Base-by-base conservation (phyloP, 768 basidiomycete genomes). In the Suillus clintonianus region DNA sequence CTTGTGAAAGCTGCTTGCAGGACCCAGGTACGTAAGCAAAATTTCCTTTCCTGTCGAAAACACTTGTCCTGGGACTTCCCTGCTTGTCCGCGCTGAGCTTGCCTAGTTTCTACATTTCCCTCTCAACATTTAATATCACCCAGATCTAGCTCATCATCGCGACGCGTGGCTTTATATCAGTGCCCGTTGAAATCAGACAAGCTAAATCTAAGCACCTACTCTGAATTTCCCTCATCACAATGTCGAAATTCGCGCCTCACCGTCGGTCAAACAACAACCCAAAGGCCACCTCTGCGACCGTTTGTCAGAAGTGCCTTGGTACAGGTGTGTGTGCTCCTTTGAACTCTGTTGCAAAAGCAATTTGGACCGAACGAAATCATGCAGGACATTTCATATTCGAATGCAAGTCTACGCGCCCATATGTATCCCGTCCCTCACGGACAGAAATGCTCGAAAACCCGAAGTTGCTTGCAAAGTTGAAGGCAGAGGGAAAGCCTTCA, bases 311-410 rank as follows among this genome's bases (percentile, higher is more conserved):
- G 77, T 95, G 93, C 68, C 82, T 95, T 22, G 79, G 81, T 37
- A 81, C 83, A 73, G 92, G 91, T 89, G 37, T 61, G 80, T 71
- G 47, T 37, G 42, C 24, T 61, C 17, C 19, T 7, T 22, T 51
- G 15, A 11, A 41, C n/a, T 36, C 2, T 17, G 15, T 36, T 61
- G 37, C 10, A 70, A 69, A 43, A 24, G 50, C 22, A 43, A 30
- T 27, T 27, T 37, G 10, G 7, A 32, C 48, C 10, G n/a, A 27
- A 3, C 30, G 42, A 22, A n/a, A 22, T 60, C 51, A 15, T 62
- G 42, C 71, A 88, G 95, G 95, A 0, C 96, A 97, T 76, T 96
- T 89, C 74, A 97, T 88, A 14, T 98, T 89, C 72, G 86, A 97
- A 78, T 98, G 96, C 84, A 94, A 93, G 76, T 82, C 83, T 19